Evolutionary conservation across 805 yeast species (phyloP).

Genomic region (Schwanniomyces occidentalis): DNA sequence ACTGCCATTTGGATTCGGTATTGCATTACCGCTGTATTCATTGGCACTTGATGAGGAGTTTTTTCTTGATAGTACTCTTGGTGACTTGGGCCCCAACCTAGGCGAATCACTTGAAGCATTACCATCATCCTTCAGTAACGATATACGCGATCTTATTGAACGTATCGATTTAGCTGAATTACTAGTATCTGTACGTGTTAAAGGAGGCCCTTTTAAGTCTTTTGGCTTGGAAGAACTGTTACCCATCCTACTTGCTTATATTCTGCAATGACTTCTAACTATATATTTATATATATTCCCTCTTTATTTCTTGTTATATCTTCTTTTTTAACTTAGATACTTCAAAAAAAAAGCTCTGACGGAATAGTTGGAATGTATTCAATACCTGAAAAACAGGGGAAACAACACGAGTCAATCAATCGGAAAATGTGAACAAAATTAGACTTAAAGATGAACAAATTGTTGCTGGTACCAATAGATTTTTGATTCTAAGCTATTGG

Average conservation of each 20-base stretch:
- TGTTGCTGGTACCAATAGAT: too few species aligned
- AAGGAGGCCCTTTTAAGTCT: conserved; percentile 37
- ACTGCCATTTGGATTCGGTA: conserved; percentile 10
- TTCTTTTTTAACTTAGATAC: too few species aligned
- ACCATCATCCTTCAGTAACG: conserved; percentile 21
- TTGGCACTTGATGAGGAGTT: conserved; percentile 24
- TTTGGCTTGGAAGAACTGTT: conserved; percentile 49
- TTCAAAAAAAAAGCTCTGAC: neutral
- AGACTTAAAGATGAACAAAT: too few species aligned
- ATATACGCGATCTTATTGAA: conserved; percentile 43
- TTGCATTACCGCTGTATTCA: conserved; percentile 6
- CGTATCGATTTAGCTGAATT: conserved; percentile 49
- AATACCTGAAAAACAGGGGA: too few species aligned
- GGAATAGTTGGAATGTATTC: neutral
- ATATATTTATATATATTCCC: too few species aligned
- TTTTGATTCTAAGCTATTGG: too few species aligned
- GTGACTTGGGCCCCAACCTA: conserved; percentile 25
- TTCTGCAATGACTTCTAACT: neutral
- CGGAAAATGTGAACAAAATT: too few species aligned
- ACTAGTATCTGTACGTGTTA: conserved; percentile 56
- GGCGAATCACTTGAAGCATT: conserved; percentile 24
- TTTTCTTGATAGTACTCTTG: conserved; percentile 30
- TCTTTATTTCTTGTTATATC: too few species aligned
- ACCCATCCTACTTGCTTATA: conserved; percentile 40
- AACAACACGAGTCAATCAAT: too few species aligned